A percentile compares a stretch with the other conserved stretches of the same genome.
These are phyloP conservation scores for Karstenula rhodostoma DNA, from an alignment of 2,329 filamentous ascomycete species.

Conservation along the genomic window DNA sequence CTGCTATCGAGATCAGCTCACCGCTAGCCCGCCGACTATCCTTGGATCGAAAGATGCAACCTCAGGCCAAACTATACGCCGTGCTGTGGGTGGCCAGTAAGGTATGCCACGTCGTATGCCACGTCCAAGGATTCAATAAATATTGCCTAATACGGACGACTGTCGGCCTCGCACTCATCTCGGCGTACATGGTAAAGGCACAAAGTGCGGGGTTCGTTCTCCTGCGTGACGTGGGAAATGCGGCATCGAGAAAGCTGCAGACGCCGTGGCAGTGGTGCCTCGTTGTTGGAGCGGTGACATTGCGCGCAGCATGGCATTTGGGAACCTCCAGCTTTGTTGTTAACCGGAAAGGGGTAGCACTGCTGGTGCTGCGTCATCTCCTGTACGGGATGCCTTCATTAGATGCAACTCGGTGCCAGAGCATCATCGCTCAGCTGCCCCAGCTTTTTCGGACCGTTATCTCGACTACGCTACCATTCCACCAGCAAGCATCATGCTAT, in stretches of 20 bases:
- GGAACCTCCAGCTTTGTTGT: background rate
- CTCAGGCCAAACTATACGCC: background rate
- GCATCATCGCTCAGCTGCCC: background rate
- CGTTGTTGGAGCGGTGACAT: constrained; percentile 9
- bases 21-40: background rate
- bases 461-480: background rate
- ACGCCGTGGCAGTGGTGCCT: background rate
- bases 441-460: background rate
- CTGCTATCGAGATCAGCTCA: constrained; percentile 1
- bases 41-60: constrained; percentile 5
- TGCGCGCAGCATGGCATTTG: background rate
- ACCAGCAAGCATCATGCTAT: background rate
- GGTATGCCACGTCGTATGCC: background rate
- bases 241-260: background rate
- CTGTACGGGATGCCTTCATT: background rate
- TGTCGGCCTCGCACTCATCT: background rate
- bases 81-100: background rate
- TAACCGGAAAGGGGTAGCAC: background rate
- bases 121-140: constrained; percentile 11
- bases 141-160: constrained; percentile 10
- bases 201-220: constrained; percentile 4
- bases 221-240: background rate
- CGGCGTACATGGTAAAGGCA: constrained; percentile 1
- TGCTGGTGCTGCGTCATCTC: background rate
- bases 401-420: background rate